Conservation (phyloP, 352 stramenopile genomes). For the Globisporangium acanthophoron region DNA sequence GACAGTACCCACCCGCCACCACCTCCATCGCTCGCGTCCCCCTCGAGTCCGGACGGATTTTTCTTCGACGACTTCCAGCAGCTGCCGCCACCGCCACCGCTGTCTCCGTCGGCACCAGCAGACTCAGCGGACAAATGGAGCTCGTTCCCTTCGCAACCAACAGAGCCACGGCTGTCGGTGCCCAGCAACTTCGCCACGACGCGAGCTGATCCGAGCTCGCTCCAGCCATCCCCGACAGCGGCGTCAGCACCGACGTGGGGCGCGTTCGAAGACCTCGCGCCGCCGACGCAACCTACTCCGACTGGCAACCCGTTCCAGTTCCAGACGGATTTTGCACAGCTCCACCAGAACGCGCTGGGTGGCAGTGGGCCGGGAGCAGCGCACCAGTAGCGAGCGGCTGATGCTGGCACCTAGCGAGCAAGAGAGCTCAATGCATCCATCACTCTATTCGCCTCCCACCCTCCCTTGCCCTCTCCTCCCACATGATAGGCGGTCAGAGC, state of each 20-base stretch:
- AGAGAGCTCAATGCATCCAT: neutral
- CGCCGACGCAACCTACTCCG: neutral
- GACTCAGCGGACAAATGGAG: constrained; percentile 11
- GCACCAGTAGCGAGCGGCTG: neutral
- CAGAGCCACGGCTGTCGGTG: neutral
- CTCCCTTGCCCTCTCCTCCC: neutral
- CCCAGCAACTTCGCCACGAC: constrained; percentile 7
- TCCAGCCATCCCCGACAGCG: neutral
- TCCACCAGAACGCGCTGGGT: constrained; percentile 21
- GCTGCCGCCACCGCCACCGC: neutral
- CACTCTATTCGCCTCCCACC: neutral
- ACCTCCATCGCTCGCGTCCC: constrained; percentile 7
- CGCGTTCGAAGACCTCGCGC: constrained; percentile 9
- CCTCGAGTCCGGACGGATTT: constrained; percentile 11
- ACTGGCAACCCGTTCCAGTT: constrained; percentile 10
- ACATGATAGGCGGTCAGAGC: neutral
- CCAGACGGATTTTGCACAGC: constrained; percentile 16
- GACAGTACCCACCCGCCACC: neutral
- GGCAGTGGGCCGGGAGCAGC: neutral
- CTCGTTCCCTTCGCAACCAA: neutral
- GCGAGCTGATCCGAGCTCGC: neutral
- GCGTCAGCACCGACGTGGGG: constrained; percentile 4
- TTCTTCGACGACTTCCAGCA: constrained; percentile 6
- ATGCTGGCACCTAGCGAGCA: no score
- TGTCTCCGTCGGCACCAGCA: neutral